Percentiles rank a stretch among this genome's conserved stretches.
Conservation (phyloP, 106 monocot species). For the Dioscorea dumetorum region DNA sequence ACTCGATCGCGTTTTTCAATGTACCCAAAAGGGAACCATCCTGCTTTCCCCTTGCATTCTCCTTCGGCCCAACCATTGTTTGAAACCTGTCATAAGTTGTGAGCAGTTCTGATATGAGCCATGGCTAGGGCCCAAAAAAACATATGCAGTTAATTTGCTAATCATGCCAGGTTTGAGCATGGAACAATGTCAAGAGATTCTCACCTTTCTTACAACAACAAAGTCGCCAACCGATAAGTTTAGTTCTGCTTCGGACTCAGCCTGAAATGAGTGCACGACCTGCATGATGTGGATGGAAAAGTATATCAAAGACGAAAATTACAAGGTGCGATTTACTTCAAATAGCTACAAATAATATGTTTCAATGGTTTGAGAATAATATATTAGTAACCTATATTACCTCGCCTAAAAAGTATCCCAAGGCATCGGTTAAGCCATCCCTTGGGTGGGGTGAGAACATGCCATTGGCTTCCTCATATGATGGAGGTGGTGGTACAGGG, state of each 20-base stretch:
- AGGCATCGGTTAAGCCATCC: conserved; percentile 39
- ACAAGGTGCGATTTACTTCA: background rate
- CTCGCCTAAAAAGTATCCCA: conserved; percentile 91
- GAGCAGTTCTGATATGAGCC: background rate
- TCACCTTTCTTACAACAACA: conserved; percentile 80
- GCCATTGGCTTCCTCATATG: conserved; percentile 87
- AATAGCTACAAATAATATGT: background rate
- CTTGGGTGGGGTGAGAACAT: conserved; percentile 25
- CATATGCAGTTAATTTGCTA: background rate
- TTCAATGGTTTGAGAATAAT: no score
- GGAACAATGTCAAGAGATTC: background rate
- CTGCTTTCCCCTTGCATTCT: conserved; percentile 88
- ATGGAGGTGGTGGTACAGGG: conserved; percentile 63
- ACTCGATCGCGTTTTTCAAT: conserved; percentile 84
- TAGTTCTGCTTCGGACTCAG: conserved; percentile 79
- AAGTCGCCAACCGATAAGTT: conserved; percentile 65
- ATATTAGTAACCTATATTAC: conserved; percentile 19
- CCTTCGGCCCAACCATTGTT: conserved; percentile 96
- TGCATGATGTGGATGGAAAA: conserved; percentile 14
- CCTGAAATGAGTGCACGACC: conserved; percentile 75
- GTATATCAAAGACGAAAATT: background rate
- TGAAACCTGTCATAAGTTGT: conserved; percentile 39
- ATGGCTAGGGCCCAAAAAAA: background rate
- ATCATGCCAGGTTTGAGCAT: background rate
- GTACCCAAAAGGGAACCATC: conserved; percentile 86